phyloP scores from a whole-genome alignment of 1,284 basidiomycete genomes.

The Pseudozyma hubeiensis region DNA sequence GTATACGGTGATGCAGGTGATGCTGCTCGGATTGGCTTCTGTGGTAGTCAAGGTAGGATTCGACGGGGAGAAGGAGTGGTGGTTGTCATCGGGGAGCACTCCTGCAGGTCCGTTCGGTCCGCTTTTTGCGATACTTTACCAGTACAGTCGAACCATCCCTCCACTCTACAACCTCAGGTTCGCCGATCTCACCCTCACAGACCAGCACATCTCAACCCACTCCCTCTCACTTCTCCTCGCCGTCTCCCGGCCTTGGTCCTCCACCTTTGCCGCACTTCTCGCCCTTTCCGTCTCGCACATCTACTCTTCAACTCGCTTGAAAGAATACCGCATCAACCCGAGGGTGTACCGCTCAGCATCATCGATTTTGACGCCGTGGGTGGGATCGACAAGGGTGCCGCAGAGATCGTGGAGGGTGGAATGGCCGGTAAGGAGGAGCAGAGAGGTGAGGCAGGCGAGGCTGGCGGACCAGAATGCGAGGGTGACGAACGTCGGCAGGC shows the following conservation, averaged over 20 bases:
- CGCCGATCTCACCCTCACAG: constrained; percentile 13
- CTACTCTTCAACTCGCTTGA: constrained; percentile 16
- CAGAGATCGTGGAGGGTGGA: constrained; percentile 33
- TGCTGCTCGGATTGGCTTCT: constrained; percentile 8
- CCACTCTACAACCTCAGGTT: constrained; percentile 32
- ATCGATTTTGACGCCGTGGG: constrained; percentile 6
- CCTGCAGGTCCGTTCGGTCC: constrained; percentile 41
- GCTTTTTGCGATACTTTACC: constrained; percentile 35
- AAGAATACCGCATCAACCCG: constrained; percentile 23
- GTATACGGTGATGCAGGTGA: constrained; percentile 13
- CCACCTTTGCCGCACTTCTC: constrained; percentile 8
- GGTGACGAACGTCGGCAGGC: constrained; percentile 8
- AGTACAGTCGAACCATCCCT: constrained; percentile 39
- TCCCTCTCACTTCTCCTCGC: constrained; percentile 19
- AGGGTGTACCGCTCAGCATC: constrained; percentile 19
- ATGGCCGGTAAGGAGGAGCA: constrained; percentile 13
- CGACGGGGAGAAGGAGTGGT: background rate
- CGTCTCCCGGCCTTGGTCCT: constrained; percentile 16
- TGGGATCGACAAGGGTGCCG: constrained; percentile 23
- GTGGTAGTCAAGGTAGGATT: background rate
- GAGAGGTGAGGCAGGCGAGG: constrained; percentile 27
- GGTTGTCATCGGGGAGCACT: background rate
- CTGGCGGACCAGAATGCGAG: constrained; percentile 25
- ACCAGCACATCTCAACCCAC: constrained; percentile 20
- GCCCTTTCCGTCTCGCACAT: constrained; percentile 19